Evolutionary conservation across 805 yeast genomes (phyloP), one percentile per base, ranked within the genome.

Genomic region (Metschnikowia vanudenii): DNA sequence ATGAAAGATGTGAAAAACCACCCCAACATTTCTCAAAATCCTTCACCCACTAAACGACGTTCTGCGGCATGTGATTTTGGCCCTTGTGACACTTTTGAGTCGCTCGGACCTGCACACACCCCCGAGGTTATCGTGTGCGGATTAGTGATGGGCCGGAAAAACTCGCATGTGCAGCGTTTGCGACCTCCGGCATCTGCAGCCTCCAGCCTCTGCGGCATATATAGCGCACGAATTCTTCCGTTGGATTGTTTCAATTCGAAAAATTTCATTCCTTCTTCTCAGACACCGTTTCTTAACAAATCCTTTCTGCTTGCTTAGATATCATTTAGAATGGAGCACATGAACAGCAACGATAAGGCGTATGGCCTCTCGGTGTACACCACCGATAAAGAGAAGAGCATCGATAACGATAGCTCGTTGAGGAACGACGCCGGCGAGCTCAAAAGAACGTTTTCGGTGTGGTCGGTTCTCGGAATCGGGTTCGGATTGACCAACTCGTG

Each of bases 401-500:
- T 39, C 26, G 58, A 53, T 36, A 18, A 28, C 34, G 55, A 39
- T n/a, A 38, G 37, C 41, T 43, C 49, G 30, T 26, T 37, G 37
- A 26, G 24, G 34, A 30, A 18, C 22, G 39, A 37, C 20, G 57
- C 33, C 9, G 46, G 60, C 13, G 70, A 63, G 50, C 62, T 63
- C 42, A 61, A 61, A 34, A 60, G 74, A 52, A 68, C 68, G 20
- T 71, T 71, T 43, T 65, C 71, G 1, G 63, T 68, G 20, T 70
- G 66, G 61, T 67, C 73, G 2, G 62, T 71, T 26, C 60, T 70
- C 13, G 70, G 69, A 12, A 64, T 71, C 49, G 74, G 75, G 9
- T 71, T 71, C 55, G 71, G 71, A 13, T 59, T 71, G 47, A 70
- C 75, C 41, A 69, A 71, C 62, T 67, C 72, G 20, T 71, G 75